Conservation (phyloP, 345 rosid genomes). For the Orychophragmus violaceus region DNA sequence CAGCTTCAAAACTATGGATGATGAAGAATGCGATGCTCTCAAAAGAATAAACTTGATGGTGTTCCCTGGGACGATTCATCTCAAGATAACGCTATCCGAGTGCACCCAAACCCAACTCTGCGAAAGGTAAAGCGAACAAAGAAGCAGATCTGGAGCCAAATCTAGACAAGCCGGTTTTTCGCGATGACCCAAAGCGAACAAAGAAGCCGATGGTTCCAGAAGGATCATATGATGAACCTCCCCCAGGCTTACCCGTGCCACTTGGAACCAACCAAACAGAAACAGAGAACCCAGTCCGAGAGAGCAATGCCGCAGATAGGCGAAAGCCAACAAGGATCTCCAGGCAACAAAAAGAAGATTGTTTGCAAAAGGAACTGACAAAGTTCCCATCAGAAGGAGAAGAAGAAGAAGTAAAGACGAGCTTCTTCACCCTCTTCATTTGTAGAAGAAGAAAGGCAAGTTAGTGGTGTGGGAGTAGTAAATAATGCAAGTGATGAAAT, state of each 20-base stretch:
- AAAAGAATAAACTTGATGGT: constrained; percentile 73
- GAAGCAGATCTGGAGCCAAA: constrained; percentile 16
- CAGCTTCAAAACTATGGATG: constrained; percentile 56
- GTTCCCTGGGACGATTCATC: constrained; percentile 71
- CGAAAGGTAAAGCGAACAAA: constrained; percentile 36
- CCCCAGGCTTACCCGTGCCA: constrained; percentile 22
- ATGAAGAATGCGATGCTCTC: constrained; percentile 51
- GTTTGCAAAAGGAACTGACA: constrained; percentile 39
- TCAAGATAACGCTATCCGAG: constrained; percentile 48
- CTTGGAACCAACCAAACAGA: constrained; percentile 8
- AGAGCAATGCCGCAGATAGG: constrained; percentile 1
- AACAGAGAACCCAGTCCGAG: constrained; percentile 5
- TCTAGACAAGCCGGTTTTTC: not conserved
- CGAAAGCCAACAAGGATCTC: not conserved
- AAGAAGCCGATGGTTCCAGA: constrained; percentile 26
- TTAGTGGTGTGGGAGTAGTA: constrained; percentile 24
- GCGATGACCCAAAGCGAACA: constrained; percentile 13
- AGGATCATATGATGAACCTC: constrained; percentile 8
- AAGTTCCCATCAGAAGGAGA: constrained; percentile 33
- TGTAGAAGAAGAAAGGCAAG: constrained; percentile 19
- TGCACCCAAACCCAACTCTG: constrained; percentile 20
- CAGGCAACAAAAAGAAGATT: constrained; percentile 5
- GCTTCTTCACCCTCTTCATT: constrained; percentile 7
- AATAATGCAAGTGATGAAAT: constrained; percentile 32
- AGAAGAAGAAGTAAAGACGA: not conserved